Evolutionary conservation across 179 eudicot species (phyloP).

Genomic region (Camellia oleifera): DNA sequence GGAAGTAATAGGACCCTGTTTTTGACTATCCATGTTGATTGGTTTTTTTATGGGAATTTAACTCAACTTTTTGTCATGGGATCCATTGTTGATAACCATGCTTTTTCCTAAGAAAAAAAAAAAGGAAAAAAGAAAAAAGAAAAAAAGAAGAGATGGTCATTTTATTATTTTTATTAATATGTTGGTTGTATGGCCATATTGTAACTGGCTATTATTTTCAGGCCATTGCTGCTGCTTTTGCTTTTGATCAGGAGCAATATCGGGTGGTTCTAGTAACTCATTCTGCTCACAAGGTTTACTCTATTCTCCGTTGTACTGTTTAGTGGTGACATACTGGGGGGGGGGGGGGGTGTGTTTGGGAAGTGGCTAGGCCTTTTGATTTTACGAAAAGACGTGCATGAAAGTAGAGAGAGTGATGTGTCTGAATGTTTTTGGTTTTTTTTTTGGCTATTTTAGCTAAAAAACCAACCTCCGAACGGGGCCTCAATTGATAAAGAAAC

Average conservation of each 20-base stretch:
- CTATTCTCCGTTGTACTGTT: background rate
- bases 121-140: no score
- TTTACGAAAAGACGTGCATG: no score
- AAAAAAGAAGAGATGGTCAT: background rate
- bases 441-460: no score
- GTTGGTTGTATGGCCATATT: background rate
- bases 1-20: background rate
- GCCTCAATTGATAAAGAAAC: slow-evolving; percentile 4
- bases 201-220: slow-evolving; percentile 13
- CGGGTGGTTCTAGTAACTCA: slow-evolving; percentile 69
- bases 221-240: slow-evolving; percentile 91
- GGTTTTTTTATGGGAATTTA: background rate
- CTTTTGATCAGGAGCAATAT: slow-evolving; percentile 58
- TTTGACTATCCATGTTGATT: background rate
- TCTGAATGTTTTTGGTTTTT: no score
- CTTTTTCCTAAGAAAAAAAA: background rate
- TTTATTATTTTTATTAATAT: background rate
- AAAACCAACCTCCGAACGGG: no score
- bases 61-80: background rate
- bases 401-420: no score
- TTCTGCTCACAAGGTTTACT: slow-evolving; percentile 71
- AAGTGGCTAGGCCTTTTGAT: no score
- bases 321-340: background rate
- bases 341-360: no score
- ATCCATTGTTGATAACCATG: background rate